These are phyloP conservation scores for Filobasidium floriforme DNA, from an alignment of 768 basidiomycete species.

Conservation along the genomic window DNA sequence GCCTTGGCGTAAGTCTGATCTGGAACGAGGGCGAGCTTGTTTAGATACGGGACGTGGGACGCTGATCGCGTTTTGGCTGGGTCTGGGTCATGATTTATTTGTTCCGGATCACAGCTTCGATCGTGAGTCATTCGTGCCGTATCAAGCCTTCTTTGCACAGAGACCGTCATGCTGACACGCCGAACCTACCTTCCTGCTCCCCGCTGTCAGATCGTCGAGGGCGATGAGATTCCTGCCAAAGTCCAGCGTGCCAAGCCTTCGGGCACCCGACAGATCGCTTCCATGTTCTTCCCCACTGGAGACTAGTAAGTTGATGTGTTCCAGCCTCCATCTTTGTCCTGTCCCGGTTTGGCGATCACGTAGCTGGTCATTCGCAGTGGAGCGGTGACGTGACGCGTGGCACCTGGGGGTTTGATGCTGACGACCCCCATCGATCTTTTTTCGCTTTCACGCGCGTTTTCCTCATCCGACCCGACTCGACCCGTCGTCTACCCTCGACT, in stretches of 20 bases:
- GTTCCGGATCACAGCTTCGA: not conserved
- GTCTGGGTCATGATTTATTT: no score
- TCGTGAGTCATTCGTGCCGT: not conserved
- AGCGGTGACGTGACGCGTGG: not conserved
- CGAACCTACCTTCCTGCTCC: not conserved
- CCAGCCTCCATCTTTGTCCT: not conserved
- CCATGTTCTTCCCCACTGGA: slow-evolving; percentile 84
- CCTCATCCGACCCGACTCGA: no score
- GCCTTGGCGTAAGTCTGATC: slow-evolving; percentile 72
- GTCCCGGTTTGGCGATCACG: no score
- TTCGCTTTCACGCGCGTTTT: not conserved
- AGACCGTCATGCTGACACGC: not conserved
- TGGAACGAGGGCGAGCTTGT: not conserved
- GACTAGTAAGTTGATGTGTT: slow-evolving; percentile 66
- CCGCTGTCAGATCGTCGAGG: slow-evolving; percentile 64
- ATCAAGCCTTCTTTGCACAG: no score
- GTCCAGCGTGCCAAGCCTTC: slow-evolving; percentile 72
- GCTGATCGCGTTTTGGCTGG: no score
- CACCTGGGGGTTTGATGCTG: not conserved
- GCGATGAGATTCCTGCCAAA: slow-evolving; percentile 50
- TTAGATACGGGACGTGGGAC: not conserved
- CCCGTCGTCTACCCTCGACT: no score
- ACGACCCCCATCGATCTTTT: not conserved
- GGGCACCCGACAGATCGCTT: slow-evolving; percentile 58
- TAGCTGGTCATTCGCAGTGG: no score